phyloP scores from a whole-genome alignment of 257 asterid genomes.

The Solanum okadae region DNA sequence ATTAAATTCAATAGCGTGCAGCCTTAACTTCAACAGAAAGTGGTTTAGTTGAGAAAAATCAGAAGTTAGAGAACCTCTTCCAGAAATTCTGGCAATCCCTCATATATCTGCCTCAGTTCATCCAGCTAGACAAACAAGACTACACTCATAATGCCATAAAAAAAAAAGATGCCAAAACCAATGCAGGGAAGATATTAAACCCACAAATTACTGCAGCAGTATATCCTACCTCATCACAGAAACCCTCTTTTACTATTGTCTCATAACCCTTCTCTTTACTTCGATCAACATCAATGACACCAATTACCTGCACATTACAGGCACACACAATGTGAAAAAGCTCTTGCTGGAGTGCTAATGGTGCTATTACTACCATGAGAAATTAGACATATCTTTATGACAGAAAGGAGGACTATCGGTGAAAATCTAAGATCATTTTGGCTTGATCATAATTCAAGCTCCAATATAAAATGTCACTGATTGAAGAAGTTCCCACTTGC shows the following conservation, averaged over 20 bases:
- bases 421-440: background rate
- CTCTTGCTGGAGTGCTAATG: background rate
- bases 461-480: background rate
- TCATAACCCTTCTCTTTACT: conserved; percentile 90
- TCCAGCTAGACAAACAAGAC: conserved; percentile 66
- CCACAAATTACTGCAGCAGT: background rate
- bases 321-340: background rate
- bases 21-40: background rate
- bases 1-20: background rate
- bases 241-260: conserved; percentile 79
- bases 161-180: background rate
- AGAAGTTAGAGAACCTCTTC: conserved; percentile 63
- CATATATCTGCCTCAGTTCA: conserved; percentile 94
- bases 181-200: background rate
- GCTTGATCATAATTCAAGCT: background rate
- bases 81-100: conserved; percentile 90
- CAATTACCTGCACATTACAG: conserved; percentile 56
- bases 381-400: background rate
- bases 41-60: conserved; percentile 3
- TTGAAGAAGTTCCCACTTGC: background rate
- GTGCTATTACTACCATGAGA: background rate
- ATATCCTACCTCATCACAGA: conserved; percentile 76
- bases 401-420: background rate
- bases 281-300: conserved; percentile 75
- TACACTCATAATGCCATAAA: background rate